These are phyloP conservation scores for Stromatinia cepivora DNA, from an alignment of 2,329 filamentous ascomycete species.

Conservation along the genomic window DNA sequence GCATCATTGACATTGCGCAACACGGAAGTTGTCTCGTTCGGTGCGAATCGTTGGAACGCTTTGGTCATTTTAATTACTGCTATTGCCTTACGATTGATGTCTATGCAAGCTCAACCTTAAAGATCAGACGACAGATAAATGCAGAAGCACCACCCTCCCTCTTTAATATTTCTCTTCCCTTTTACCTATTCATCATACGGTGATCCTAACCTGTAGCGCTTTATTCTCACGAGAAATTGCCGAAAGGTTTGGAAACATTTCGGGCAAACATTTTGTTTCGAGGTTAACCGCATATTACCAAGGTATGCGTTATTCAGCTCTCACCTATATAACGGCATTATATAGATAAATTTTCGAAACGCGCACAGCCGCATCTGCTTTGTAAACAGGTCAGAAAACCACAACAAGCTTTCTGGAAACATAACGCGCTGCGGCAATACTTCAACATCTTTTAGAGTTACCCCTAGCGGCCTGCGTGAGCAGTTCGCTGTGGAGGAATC, in stretches of 20 bases:
- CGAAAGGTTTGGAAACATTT: constrained; percentile 32
- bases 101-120: constrained; percentile 37
- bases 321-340: constrained; percentile 39
- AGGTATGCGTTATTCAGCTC: constrained; percentile 38
- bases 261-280: constrained; percentile 33
- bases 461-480: constrained; percentile 70
- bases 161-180: constrained; percentile 30
- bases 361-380: constrained; percentile 34
- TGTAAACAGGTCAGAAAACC: constrained; percentile 36
- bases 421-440: constrained; percentile 38
- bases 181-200: constrained; percentile 34
- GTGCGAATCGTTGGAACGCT: constrained; percentile 51
- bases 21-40: constrained; percentile 51
- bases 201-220: constrained; percentile 30
- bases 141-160: constrained; percentile 35
- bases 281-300: constrained; percentile 32
- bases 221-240: constrained; percentile 15
- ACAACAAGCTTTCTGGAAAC: constrained; percentile 36
- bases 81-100: constrained; percentile 35
- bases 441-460: constrained; percentile 45
- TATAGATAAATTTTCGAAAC: constrained; percentile 38
- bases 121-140: constrained; percentile 42
- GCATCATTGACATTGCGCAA: constrained; percentile 30
- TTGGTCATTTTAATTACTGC: constrained; percentile 42
- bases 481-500: constrained; percentile 75